Percentiles rank a stretch among this genome's conserved stretches.
phyloP scores from a whole-genome alignment of 345 rosid species.

The Camelina laxa region DNA sequence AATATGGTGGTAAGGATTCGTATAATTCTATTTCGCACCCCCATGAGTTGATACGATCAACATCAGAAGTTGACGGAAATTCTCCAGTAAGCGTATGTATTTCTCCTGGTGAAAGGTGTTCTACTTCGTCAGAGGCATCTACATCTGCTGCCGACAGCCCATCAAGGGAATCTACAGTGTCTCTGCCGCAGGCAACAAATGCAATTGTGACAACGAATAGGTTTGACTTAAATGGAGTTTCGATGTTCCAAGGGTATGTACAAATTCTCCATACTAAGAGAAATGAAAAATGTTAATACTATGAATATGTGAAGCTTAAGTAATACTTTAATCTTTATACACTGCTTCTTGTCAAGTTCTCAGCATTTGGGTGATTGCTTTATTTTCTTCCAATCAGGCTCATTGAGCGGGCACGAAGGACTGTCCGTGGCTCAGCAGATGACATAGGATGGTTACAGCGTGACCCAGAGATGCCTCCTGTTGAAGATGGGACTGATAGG shows the following conservation, averaged over 20 bases:
- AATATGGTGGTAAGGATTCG: conserved; percentile 58
- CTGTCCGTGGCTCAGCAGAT: conserved; percentile 95
- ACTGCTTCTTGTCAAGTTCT: conserved; percentile 10
- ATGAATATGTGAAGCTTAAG: conserved; percentile 12
- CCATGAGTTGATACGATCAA: conserved; percentile 61
- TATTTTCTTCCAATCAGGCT: conserved; percentile 54
- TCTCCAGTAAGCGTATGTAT: conserved; percentile 43
- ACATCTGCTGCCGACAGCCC: conserved; percentile 46
- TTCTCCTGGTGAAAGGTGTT: conserved; percentile 50
- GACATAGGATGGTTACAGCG: conserved; percentile 94
- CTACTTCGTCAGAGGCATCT: conserved; percentile 58
- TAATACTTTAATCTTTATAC: neutral
- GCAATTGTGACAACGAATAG: conserved; percentile 56
- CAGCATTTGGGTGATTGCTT: conserved; percentile 11
- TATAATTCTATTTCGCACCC: conserved; percentile 47
- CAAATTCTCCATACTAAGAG: conserved; percentile 13
- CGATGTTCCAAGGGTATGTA: conserved; percentile 80
- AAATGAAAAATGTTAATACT: conserved; percentile 17
- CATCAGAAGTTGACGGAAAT: conserved; percentile 48
- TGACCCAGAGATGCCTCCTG: conserved; percentile 75
- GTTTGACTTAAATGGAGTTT: conserved; percentile 56
- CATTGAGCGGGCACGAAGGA: conserved; percentile 84
- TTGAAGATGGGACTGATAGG: conserved; percentile 88
- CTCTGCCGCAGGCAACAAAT: conserved; percentile 47
- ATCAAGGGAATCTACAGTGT: conserved; percentile 47